Percentiles rank a stretch among this genome's conserved stretches.
phyloP scores from a whole-genome alignment of 441 rosid genomes.

The Capsella rubella region DNA sequence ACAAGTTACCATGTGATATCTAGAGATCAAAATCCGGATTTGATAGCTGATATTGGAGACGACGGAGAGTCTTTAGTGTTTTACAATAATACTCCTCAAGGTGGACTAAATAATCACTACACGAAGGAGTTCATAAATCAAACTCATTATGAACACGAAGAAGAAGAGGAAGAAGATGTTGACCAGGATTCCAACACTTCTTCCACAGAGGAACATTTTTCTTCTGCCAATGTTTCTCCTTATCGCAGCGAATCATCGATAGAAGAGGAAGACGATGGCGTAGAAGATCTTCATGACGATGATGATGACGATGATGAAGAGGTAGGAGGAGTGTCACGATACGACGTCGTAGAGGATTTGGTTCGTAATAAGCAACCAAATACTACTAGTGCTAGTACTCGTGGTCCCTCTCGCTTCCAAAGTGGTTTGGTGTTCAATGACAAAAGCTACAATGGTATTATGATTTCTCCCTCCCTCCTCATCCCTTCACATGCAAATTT shows the following conservation, averaged over 20 bases:
- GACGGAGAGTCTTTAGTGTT: slow-evolving; percentile 67
- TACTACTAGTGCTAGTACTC: slow-evolving; percentile 28
- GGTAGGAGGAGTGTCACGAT: slow-evolving; percentile 45
- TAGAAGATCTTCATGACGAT: slow-evolving; percentile 45
- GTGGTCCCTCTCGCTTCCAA: slow-evolving; percentile 46
- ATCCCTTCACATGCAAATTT: slow-evolving; percentile 23
- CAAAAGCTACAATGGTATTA: slow-evolving; percentile 51
- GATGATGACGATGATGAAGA: slow-evolving; percentile 47
- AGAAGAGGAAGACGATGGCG: slow-evolving; percentile 48
- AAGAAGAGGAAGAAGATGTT: slow-evolving; percentile 4
- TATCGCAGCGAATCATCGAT: slow-evolving; percentile 52
- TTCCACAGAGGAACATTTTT: slow-evolving; percentile 55
- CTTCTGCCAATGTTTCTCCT: slow-evolving; percentile 60
- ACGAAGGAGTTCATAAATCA: slow-evolving; percentile 37
- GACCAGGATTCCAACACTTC: slow-evolving; percentile 44
- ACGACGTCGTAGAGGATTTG: slow-evolving; percentile 48
- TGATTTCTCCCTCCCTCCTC: slow-evolving; percentile 10
- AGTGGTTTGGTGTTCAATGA: slow-evolving; percentile 50
- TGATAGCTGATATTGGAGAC: slow-evolving; percentile 68
- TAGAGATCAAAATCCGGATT: slow-evolving; percentile 46
- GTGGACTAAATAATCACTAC: slow-evolving; percentile 18
- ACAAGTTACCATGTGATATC: slow-evolving; percentile 52
- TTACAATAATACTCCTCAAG: slow-evolving; percentile 38
- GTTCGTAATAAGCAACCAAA: slow-evolving; percentile 43
- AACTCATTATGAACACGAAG: slow-evolving; percentile 35